Base-by-base conservation (phyloP, 768 basidiomycete species). In the Lanmaoa rubissima region DNA sequence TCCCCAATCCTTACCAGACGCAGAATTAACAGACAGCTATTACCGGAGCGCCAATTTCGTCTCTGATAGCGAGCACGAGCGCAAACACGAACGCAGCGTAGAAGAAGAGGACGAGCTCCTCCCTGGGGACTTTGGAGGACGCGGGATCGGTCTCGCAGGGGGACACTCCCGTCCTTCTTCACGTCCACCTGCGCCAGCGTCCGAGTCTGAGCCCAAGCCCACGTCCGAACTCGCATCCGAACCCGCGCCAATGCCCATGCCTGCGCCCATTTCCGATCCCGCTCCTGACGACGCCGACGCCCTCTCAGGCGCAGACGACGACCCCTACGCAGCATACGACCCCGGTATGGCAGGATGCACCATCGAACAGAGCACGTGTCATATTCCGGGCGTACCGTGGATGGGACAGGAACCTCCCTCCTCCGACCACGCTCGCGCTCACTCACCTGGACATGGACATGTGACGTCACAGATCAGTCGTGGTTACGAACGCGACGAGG, bases 261-360 rank as follows among this genome's bases (percentile, higher is more conserved):
- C 7, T 3, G 5, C 9, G 19, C 13, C 10, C 10, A 8, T 38
- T 17, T n/a, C 28, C 7, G 28, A 31, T 6, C 7, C 28, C 7
- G 11, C 19, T 28, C 28, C 28, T 6, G 28, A 28, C 48, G 10
- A 9, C 35, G 49, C 19, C 9, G 13, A 9, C 9, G 8, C 19
- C 2, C 26, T 44, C 41, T 4, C 11, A 7, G 35, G n/a, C n/a
- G 36, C 48, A 11, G 39, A 36, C 17, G 53, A 47, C 48, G 65
- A 66, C 31, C 2, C 24, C 17, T 67, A 66, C 26, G 65, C 52
- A 7, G 60, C 41, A 1, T 59, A 66, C 35, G 65, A 66, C 24
- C 59, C 66, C 9, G 66, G 65, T 19, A 66, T 66, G 65, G 65
- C 65, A 13, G 65, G 65, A 11, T 62, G 66, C 41, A 31, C 57